Evolutionary conservation across 305 asterid species (phyloP).

Genomic region (Plantago rigida): DNA sequence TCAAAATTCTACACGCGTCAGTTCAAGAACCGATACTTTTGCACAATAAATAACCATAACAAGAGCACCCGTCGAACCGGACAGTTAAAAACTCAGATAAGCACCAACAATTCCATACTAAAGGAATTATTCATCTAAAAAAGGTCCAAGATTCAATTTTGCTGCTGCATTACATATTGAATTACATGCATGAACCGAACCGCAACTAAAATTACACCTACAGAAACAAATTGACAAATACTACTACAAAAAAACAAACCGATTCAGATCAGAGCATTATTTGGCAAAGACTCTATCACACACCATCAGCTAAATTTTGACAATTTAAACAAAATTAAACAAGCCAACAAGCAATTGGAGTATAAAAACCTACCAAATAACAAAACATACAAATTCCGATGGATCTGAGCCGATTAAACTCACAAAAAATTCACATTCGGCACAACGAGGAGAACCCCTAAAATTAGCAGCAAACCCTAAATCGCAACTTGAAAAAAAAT

Average conservation of each 20-base stretch:
- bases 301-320: neutral
- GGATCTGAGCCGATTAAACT: slow-evolving; percentile 32
- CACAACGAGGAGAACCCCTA: slow-evolving; percentile 29
- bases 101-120: too few species aligned
- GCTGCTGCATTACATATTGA: neutral
- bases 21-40: neutral
- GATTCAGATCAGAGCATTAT: neutral
- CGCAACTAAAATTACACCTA: neutral
- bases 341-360: slow-evolving; percentile 14
- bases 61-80: too few species aligned
- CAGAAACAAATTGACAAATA: neutral
- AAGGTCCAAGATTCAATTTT: neutral
- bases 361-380: neutral
- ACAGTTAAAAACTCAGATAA: too few species aligned
- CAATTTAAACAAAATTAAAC: too few species aligned
- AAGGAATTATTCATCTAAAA: too few species aligned
- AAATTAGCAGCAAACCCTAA: slow-evolving; percentile 24
- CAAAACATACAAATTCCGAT: neutral
- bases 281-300: neutral
- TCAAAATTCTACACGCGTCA: neutral
- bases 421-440: slow-evolving; percentile 24
- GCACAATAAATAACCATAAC: too few species aligned
- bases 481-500: slow-evolving; percentile 12
- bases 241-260: neutral
- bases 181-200: neutral